Evolutionary conservation across 2,329 filamentous ascomycete species (phyloP).

Genomic region (Byssoonygena ceratinophila): DNA sequence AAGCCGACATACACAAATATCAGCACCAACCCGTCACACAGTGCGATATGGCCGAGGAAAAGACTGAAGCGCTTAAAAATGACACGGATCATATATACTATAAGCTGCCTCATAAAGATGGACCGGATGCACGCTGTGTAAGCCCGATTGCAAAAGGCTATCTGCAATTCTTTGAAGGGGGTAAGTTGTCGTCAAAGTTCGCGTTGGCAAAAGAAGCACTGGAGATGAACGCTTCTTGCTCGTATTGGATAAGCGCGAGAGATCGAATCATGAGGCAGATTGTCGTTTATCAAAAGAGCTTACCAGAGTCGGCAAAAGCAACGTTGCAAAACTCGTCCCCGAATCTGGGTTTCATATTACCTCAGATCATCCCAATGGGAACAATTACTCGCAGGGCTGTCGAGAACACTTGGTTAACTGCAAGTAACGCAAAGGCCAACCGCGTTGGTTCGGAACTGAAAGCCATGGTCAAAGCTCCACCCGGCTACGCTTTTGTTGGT

Average conservation of each 20-base stretch:
- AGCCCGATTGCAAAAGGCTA: constrained; percentile 90
- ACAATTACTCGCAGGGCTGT: constrained; percentile 90
- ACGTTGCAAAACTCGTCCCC: constrained; percentile 19
- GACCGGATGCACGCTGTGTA: constrained; percentile 68
- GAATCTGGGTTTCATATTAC: constrained; percentile 72
- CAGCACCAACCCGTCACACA: constrained; percentile 58
- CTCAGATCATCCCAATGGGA: constrained; percentile 95
- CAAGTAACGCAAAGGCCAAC: constrained; percentile 92
- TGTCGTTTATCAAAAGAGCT: constrained; percentile 72
- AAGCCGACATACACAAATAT: constrained; percentile 54
- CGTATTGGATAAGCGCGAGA: constrained; percentile 95
- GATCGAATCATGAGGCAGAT: constrained; percentile 92
- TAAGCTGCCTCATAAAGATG: constrained; percentile 94
- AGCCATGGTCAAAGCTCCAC: constrained; percentile 85
- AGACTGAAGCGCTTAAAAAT: constrained; percentile 53
- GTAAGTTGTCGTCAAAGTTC: constrained; percentile 76
- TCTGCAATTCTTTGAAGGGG: constrained; percentile 79
- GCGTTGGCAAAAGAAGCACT: constrained; percentile 85
- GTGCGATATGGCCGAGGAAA: constrained; percentile 66
- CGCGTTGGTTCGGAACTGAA: constrained; percentile 94
- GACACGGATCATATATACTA: constrained; percentile 63
- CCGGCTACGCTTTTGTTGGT: constrained; percentile 86
- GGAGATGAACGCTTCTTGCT: constrained; percentile 97
- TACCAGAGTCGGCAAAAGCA: constrained; percentile 22
- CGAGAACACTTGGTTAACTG: constrained; percentile 96